Conservation (phyloP, 2,329 filamentous ascomycete genomes). For the Venturiaceae sp. region DNA sequence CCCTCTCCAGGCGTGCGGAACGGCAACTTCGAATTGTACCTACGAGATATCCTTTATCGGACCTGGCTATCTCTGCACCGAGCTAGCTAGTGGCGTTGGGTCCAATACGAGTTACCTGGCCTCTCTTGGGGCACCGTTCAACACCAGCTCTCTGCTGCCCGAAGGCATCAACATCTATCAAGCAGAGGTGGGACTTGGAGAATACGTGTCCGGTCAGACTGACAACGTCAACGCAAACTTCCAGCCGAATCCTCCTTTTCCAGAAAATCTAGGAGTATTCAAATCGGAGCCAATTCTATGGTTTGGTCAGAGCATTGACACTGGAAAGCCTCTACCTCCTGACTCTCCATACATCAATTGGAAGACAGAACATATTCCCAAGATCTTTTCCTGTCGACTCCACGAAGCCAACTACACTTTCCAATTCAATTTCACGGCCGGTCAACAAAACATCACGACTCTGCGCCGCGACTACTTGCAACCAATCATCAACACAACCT, state of each 20-base stretch:
- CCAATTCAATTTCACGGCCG: slow-evolving; percentile 19
- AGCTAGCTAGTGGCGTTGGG: slow-evolving; percentile 17
- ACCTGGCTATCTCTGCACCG: slow-evolving; percentile 26
- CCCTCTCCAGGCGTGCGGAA: slow-evolving; percentile 18
- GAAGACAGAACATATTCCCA: slow-evolving; percentile 20
- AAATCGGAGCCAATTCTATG: slow-evolving; percentile 24
- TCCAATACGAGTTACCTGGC: slow-evolving; percentile 10
- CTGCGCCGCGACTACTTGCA: slow-evolving; percentile 19
- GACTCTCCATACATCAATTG: slow-evolving; percentile 18
- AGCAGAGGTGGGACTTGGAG: slow-evolving; percentile 19
- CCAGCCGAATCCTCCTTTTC: slow-evolving; percentile 18
- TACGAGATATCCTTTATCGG: slow-evolving; percentile 23
- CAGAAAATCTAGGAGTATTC: slow-evolving; percentile 21
- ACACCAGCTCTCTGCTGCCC: slow-evolving; percentile 20
- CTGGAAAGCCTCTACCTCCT: slow-evolving; percentile 14
- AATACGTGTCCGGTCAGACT: slow-evolving; percentile 21
- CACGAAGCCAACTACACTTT: slow-evolving; percentile 27
- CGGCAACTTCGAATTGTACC: slow-evolving; percentile 23
- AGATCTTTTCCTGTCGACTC: slow-evolving; percentile 24
- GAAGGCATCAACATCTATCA: slow-evolving; percentile 21
- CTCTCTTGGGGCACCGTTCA: slow-evolving; percentile 20
- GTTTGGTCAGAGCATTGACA: slow-evolving; percentile 25
- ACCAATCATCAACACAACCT: slow-evolving; percentile 21
- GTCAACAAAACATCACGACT: slow-evolving; percentile 16
- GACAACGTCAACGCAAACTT: slow-evolving; percentile 15